Evolutionary conservation across 306 rosid species (phyloP), one percentile per base, ranked within the genome.

Genomic region (Canavalia ensiformis): DNA sequence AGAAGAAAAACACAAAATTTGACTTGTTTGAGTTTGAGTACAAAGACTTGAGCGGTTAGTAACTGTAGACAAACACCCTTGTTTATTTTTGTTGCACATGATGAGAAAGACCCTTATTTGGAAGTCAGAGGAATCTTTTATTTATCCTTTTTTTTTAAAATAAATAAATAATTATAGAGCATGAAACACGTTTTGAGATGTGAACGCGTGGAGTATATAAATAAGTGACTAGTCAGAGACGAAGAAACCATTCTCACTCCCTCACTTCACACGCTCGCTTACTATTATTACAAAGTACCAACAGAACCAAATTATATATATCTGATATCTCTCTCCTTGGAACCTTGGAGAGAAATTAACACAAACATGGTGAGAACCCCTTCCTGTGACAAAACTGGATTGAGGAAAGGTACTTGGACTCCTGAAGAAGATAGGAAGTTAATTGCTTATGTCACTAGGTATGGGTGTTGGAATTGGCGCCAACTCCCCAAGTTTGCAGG

Each of bases 391-490:
- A 80, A 87, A 25, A 89, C 65, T 87, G 97, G 92, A 77, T n/a
- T 88, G 71, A 94, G 84, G 84, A 94, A 92, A 71, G 98, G 98
- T 0, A 88, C 90, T 6, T 94, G 98, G 98, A 90, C 92, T 10
- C 87, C 90, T 0, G 98, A 94, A 47, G 98, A 94, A 85, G 98
- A 94, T 72, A 79, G 64, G 18, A 89, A 84, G 86, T 83, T 94
- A 50, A 82, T 74, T 72, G 98, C 97, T 77, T 94, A 92, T 87
- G 91, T 94, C 2, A 88, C 92, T 25, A 85, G 90, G 37, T 92
- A 94, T 73, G 98, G 98, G 42, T 74, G 81, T 63, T 92, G 97
- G 97, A 94, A 94, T 83, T 94, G 98, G 98, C 98, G 98, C 9
- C 97, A 92, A 72, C 90, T 92, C 3, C 98, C 98, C 68, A 90